Evolutionary conservation across 257 asterid genomes (phyloP), one percentile per base, ranked within the genome.

Genomic region (Rauvolfia tetraphylla): DNA sequence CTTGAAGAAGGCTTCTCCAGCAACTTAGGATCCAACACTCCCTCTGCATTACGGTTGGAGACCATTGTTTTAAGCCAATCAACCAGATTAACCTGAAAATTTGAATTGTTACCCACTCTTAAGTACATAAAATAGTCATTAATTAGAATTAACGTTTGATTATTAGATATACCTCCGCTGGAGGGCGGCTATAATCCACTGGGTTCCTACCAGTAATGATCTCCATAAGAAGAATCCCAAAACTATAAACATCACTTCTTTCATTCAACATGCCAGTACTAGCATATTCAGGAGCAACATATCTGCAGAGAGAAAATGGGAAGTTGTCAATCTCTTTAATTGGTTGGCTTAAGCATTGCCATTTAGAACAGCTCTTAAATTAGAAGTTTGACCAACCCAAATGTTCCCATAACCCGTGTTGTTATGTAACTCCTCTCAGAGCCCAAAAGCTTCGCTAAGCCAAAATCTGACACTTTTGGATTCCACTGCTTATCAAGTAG

Each of bases 21-120:
- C 79, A 93, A 58, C 73, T 89, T 93, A 5, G 97, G 97, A 80
- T 93, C 98, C 87, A 93, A 75, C 58, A 91, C 95, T n/a, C 94
- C 97, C 75, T 93, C 98, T 0, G 96, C 84, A 54, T 91, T 88
- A 61, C 95, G 88, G 79, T 78, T 89, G 7, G 98, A 88, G 31
- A 93, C 97, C 97, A 93, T 93, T 56, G 89, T n/a, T 81, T 93
- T 93, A 68, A 93, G 95, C 98, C 98, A 93, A 48, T 93, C 97
- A 58, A 93, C 94, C 41, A 93, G 75, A 80, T 90, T 91, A 67
- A 93, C 96, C 98, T 93, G 79, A 68, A 13, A 79, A 39, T 38
- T 34, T 66, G 4, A 20, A 36, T 62, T 20, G 71, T 56, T 25
- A 71, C 33, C 20, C 44, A 62, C 57, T 75, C 77, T 49, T n/a